Conservation (phyloP, 352 stramenopile genomes). For the Phytopythium ostracodes region DNA sequence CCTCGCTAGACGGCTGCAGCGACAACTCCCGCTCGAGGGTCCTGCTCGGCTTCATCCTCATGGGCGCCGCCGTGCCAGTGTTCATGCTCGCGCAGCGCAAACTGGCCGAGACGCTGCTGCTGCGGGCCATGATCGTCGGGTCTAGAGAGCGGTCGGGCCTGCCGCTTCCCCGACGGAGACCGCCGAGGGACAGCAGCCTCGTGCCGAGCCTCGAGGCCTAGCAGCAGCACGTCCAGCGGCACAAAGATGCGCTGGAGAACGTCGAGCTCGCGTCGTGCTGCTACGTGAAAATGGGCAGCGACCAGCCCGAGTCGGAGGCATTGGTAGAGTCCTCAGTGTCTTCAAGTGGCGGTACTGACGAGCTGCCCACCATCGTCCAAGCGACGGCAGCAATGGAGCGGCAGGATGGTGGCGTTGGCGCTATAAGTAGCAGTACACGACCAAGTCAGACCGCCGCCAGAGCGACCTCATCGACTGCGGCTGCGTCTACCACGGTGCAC, state of each 20-base stretch:
- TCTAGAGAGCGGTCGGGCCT: slow-evolving; percentile 21
- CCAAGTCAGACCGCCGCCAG: not conserved
- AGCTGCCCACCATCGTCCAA: no score
- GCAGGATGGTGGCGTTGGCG: not conserved
- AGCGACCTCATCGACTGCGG: not conserved
- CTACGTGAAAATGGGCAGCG: slow-evolving; percentile 25
- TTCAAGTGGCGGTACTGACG: not conserved
- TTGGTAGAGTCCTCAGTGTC: not conserved
- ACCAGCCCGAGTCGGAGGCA: slow-evolving; percentile 4
- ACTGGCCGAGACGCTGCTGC: slow-evolving; percentile 22
- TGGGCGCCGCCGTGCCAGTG: slow-evolving; percentile 23
- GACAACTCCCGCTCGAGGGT: slow-evolving; percentile 17
- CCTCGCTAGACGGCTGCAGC: slow-evolving; percentile 7
- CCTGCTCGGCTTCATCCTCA: slow-evolving; percentile 27
- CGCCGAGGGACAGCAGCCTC: slow-evolving; percentile 12
- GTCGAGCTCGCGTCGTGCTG: slow-evolving; percentile 30
- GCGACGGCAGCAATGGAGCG: not conserved
- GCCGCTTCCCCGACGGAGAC: slow-evolving; percentile 16
- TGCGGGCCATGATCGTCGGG: slow-evolving; percentile 15
- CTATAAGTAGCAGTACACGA: not conserved
- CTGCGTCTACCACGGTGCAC: no score
- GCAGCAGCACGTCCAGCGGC: slow-evolving; percentile 28
- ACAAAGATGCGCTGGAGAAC: slow-evolving; percentile 33
- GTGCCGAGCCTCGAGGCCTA: slow-evolving; percentile 27
- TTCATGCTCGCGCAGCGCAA: slow-evolving; percentile 40